Evolutionary conservation across 2,329 filamentous ascomycete species (phyloP).

Genomic region (Tolypocladium paradoxum): DNA sequence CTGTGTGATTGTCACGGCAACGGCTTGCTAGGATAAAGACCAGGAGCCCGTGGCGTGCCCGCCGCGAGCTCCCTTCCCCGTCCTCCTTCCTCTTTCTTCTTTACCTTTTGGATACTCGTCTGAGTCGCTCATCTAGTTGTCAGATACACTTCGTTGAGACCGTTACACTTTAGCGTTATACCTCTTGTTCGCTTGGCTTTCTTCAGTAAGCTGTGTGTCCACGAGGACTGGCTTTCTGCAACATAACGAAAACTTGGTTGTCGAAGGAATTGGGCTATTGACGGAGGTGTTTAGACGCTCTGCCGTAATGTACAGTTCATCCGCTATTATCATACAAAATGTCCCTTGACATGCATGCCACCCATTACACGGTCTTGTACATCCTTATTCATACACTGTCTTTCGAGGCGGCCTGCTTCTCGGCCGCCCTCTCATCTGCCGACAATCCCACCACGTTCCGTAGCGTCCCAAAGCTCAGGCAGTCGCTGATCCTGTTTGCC

Average conservation of each 20-base stretch:
- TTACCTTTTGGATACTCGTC: too few relatives aligned
- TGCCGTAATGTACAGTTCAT: background rate
- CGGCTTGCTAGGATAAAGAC: too few relatives aligned
- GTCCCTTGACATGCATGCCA: background rate
- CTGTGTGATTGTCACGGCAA: too few relatives aligned
- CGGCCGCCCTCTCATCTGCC: conserved; percentile 16
- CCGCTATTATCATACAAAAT: background rate
- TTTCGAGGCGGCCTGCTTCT: conserved; percentile 5
- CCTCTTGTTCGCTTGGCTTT: background rate
- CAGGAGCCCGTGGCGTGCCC: too few relatives aligned
- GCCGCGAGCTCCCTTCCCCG: too few relatives aligned
- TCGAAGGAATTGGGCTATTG: background rate
- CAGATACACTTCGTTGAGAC: too few relatives aligned
- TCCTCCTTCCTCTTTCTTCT: conserved; percentile 2
- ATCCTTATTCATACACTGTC: background rate
- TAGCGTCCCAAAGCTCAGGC: conserved; percentile 79
- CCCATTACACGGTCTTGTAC: background rate
- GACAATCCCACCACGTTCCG: conserved; percentile 51
- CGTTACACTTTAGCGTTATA: too few relatives aligned
- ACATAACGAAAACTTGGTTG: too few relatives aligned
- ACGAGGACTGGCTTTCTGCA: background rate
- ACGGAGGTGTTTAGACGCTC: background rate
- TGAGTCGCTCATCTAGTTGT: too few relatives aligned
- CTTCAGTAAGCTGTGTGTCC: conserved; percentile 7
- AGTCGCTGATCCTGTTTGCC: conserved; percentile 69